These are phyloP conservation scores for Diplodia sapinea DNA, from an alignment of 2,329 filamentous ascomycete genomes.

Conservation along the genomic window DNA sequence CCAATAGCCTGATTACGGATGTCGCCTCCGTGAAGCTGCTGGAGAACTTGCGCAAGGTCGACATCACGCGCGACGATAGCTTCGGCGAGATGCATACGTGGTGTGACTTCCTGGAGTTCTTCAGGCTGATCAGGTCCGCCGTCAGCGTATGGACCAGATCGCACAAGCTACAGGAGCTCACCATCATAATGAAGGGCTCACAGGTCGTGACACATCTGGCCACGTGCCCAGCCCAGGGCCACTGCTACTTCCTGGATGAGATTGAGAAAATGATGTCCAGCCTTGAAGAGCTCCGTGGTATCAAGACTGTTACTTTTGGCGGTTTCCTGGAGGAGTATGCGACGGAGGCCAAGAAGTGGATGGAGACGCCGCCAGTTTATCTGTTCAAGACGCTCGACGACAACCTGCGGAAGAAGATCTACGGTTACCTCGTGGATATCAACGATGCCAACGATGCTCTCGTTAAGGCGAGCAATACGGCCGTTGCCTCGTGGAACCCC, in stretches of 20 bases:
- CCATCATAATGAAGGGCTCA: slow-evolving; percentile 16
- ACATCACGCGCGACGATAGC: slow-evolving; percentile 26
- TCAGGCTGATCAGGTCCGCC: slow-evolving; percentile 24
- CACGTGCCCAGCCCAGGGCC: slow-evolving; percentile 13
- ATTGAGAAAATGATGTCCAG: slow-evolving; percentile 24
- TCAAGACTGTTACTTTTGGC: slow-evolving; percentile 27
- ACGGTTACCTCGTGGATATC: slow-evolving; percentile 19
- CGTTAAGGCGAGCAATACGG: slow-evolving; percentile 13
- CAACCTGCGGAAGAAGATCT: slow-evolving; percentile 11
- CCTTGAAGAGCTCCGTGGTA: slow-evolving; percentile 22
- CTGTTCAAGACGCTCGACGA: slow-evolving; percentile 18
- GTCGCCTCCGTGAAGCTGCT: slow-evolving; percentile 12
- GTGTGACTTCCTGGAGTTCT: slow-evolving; percentile 30
- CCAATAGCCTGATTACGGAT: slow-evolving; percentile 17
- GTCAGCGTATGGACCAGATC: slow-evolving; percentile 18
- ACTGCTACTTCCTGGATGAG: slow-evolving; percentile 30
- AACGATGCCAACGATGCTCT: slow-evolving; percentile 22
- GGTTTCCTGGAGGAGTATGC: slow-evolving; percentile 24
- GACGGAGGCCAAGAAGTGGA: slow-evolving; percentile 15
- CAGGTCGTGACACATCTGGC: slow-evolving; percentile 21
- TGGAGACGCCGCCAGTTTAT: slow-evolving; percentile 25
- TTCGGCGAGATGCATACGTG: slow-evolving; percentile 28
- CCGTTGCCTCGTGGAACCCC: slow-evolving; percentile 7
- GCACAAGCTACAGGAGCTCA: slow-evolving; percentile 29
- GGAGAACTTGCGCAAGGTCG: slow-evolving; percentile 27